Conservation (phyloP, 2,329 filamentous ascomycete species). For the Annulohypoxylon truncatum region DNA sequence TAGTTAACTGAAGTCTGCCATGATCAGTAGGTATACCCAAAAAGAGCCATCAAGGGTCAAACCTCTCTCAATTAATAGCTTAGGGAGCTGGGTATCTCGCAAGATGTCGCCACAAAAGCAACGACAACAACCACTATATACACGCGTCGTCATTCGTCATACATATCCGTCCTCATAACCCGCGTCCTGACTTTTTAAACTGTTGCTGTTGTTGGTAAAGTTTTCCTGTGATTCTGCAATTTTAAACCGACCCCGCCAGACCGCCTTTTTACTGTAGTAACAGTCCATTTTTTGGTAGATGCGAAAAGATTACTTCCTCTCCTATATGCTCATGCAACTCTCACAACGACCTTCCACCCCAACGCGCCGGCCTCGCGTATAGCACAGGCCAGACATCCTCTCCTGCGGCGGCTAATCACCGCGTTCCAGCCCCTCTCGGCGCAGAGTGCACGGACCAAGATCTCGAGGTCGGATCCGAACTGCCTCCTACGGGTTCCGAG, state of each 20-base stretch:
- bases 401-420: conserved; percentile 72
- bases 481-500: conserved; percentile 67
- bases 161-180: conserved; percentile 22
- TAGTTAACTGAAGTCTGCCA: too few species aligned
- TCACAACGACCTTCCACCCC: conserved; percentile 74
- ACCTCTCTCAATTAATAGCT: conserved; percentile 25
- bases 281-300: neutral
- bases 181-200: conserved; percentile 13
- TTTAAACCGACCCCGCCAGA: conserved; percentile 4
- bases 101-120: conserved; percentile 24
- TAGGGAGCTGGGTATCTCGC: conserved; percentile 40
- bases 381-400: conserved; percentile 79
- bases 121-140: conserved; percentile 20
- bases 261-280: neutral
- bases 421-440: conserved; percentile 80
- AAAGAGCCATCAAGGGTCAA: conserved; percentile 12
- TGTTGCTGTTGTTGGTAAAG: neutral
- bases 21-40: neutral
- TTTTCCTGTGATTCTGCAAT: conserved; percentile 18
- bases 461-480: conserved; percentile 73
- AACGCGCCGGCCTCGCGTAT: conserved; percentile 79
- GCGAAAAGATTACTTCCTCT: neutral
- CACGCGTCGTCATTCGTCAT: conserved; percentile 1
- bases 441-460: conserved; percentile 78
- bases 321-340: conserved; percentile 60